Base-by-base conservation (phyloP, 108 stramenopile species). In the Pinguiococcus pyrenoidosus region DNA sequence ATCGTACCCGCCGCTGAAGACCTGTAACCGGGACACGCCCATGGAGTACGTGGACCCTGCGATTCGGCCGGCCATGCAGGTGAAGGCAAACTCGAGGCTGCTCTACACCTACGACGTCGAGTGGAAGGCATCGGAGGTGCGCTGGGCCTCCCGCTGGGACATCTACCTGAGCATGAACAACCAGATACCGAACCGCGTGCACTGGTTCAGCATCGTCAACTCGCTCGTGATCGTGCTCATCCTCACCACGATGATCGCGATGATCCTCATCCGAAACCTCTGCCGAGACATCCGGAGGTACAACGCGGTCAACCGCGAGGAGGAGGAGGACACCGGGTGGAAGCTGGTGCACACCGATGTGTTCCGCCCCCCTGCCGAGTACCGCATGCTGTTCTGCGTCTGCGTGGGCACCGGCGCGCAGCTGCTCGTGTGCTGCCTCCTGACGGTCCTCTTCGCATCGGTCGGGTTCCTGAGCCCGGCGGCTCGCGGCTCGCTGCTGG, bases 291-390 rank as follows among this genome's bases (percentile, higher is more conserved):
- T 84, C 17, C 51, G 51, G 28, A 67, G 84, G 13, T 92, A 92
- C 81, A 87, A 85, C 57, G 25, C 33, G 3, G 27, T 48, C 12
- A 85, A 88, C 58, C 68, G 72, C 46, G 81, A 88, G 44, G 88
- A 96, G 32, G 39, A 47, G 17, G 66, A 91, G 49, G 93, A 91
- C 66, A 79, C 63, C 43, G 93, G 93, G 29, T 96, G 93, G 93
- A 90, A 98, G 71, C 77, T 99, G 42, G 82, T 99, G n/a, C 95
- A 96, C 56, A 90, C 91, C 28, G 98, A 99, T 60, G 98, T 99
- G n/a, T 96, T 99, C 78, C 85, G 98, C 44, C 93, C 97, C 13
- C 98, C 98, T 18, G 23, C 74, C 17, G 74, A 56, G 48, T 66
- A 46, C 39, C 94, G 93, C 41, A 92, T 96, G 89, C 42, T 92